Conservation (phyloP, 768 basidiomycete genomes). For the Porphyrellus cyaneotinctus region DNA sequence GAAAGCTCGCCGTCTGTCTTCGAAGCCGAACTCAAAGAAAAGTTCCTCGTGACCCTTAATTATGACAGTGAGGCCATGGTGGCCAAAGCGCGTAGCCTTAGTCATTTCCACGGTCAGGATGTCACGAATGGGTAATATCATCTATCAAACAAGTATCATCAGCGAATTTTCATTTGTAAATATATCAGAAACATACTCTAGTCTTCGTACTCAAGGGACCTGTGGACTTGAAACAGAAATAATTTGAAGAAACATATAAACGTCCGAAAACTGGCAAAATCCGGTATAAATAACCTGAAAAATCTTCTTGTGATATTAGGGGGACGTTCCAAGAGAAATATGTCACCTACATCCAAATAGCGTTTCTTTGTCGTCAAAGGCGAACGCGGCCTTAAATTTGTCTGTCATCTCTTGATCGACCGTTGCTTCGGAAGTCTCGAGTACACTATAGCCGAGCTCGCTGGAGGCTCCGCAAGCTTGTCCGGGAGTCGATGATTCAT, state of each 20-base stretch:
- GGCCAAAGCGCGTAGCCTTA: slow-evolving; percentile 85
- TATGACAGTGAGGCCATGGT: slow-evolving; percentile 84
- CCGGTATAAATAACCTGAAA: slow-evolving; percentile 86
- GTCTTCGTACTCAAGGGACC: slow-evolving; percentile 77
- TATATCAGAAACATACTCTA: slow-evolving; percentile 50
- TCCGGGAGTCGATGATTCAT: slow-evolving; percentile 28
- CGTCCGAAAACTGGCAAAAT: slow-evolving; percentile 86
- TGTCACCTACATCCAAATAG: slow-evolving; percentile 77
- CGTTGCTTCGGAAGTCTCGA: slow-evolving; percentile 65
- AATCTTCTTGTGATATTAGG: slow-evolving; percentile 51
- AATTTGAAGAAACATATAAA: slow-evolving; percentile 87
- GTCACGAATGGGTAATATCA: slow-evolving; percentile 91
- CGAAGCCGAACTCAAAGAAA: slow-evolving; percentile 89
- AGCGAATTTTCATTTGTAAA: not conserved
- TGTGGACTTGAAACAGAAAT: slow-evolving; percentile 92
- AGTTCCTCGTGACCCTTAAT: slow-evolving; percentile 96
- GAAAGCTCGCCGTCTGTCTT: slow-evolving; percentile 78
- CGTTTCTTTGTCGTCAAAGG: slow-evolving; percentile 83
- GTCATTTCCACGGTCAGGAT: slow-evolving; percentile 80
- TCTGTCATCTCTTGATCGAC: slow-evolving; percentile 62
- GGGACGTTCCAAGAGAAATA: not conserved
- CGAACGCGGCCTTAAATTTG: slow-evolving; percentile 80
- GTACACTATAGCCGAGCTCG: slow-evolving; percentile 75
- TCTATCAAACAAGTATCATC: slow-evolving; percentile 44
- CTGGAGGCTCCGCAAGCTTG: slow-evolving; percentile 34